These are phyloP conservation scores for Erucastrum elatum DNA, from an alignment of 345 rosid species.

Conservation along the genomic window DNA sequence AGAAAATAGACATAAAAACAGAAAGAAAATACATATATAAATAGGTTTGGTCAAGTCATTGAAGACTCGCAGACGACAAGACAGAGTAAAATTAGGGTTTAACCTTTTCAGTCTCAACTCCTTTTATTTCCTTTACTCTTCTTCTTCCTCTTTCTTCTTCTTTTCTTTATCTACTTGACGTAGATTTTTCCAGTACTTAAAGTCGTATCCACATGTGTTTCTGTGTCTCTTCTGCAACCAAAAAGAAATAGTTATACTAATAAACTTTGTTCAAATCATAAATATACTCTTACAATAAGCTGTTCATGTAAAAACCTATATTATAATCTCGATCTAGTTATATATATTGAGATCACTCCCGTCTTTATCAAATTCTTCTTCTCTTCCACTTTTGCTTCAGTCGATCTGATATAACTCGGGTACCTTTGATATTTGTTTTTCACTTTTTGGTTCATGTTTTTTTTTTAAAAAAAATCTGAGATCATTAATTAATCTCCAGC, in stretches of 20 bases:
- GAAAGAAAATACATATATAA: background rate
- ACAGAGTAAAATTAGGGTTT: conserved; percentile 38
- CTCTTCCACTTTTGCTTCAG: conserved; percentile 8
- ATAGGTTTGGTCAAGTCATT: conserved; percentile 30
- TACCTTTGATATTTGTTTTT: conserved; percentile 7
- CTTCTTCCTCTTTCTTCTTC: conserved; percentile 33
- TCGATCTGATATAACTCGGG: conserved; percentile 17
- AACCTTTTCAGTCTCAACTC: conserved; percentile 41
- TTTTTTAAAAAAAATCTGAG: background rate
- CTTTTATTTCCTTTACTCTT: conserved; percentile 42
- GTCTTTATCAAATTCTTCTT: conserved; percentile 19
- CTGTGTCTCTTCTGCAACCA: conserved; percentile 37
- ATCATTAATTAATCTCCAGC: background rate
- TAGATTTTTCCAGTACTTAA: conserved; percentile 32
- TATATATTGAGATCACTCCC: conserved; percentile 26
- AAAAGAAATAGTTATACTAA: conserved; percentile 4
- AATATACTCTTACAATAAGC: background rate
- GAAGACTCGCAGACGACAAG: conserved; percentile 31
- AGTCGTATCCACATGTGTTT: conserved; percentile 46
- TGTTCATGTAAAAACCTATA: background rate
- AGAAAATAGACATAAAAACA: background rate
- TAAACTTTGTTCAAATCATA: conserved; percentile 18
- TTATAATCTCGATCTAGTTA: background rate
- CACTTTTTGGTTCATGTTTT: background rate
- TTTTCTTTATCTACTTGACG: conserved; percentile 39